These are phyloP conservation scores for Solanum aculeatissimum DNA, from an alignment of 305 asterid species.

Conservation along the genomic window DNA sequence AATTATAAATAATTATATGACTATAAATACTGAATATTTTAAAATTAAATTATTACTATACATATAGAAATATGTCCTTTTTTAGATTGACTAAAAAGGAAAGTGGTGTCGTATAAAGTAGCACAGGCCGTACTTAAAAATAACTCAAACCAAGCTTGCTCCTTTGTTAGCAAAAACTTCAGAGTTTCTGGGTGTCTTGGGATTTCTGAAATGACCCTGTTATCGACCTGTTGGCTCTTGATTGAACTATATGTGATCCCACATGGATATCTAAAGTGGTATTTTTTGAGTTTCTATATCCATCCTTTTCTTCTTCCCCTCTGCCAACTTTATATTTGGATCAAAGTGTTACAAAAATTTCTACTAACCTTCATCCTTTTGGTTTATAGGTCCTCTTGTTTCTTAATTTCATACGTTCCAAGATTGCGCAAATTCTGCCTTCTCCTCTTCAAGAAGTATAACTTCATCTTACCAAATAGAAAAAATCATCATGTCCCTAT, in stretches of 20 bases:
- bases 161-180: neutral
- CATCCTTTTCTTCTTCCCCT: slow-evolving; percentile 30
- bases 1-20: neutral
- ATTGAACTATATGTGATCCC: slow-evolving; percentile 38
- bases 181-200: neutral
- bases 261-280: slow-evolving; percentile 36
- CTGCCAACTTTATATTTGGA: slow-evolving; percentile 35
- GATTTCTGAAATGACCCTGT: neutral
- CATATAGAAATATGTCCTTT: neutral
- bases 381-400: slow-evolving; percentile 1
- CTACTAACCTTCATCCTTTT: neutral
- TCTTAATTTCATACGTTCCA: neutral
- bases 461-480: neutral
- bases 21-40: neutral
- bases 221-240: slow-evolving; percentile 32
- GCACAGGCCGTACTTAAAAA: neutral
- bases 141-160: neutral
- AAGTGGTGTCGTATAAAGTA: neutral
- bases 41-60: neutral
- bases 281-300: slow-evolving; percentile 35
- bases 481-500: neutral
- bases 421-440: neutral
- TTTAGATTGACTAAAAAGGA: neutral
- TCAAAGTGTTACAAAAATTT: slow-evolving; percentile 5
- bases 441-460: neutral